Percentiles rank a stretch among this genome's conserved stretches.
phyloP scores from a whole-genome alignment of 2,329 filamentous ascomycete genomes.

The Cryoendolithus antarcticus region DNA sequence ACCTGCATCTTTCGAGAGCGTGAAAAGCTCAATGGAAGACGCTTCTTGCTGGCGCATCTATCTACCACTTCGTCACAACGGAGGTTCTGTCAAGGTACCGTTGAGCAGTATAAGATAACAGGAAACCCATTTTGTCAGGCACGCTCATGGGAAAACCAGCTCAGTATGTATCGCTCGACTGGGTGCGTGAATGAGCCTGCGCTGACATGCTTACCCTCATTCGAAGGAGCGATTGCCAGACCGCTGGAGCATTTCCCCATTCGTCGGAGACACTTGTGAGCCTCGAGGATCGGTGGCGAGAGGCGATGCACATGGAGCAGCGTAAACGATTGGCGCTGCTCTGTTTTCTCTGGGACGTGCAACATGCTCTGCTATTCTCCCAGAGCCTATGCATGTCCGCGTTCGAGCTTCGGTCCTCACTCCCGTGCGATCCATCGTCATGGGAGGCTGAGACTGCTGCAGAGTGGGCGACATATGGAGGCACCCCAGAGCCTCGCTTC shows the following conservation, averaged over 20 bases:
- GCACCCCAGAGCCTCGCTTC: constrained; percentile 28
- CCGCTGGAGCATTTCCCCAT: constrained; percentile 26
- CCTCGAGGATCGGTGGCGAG: constrained; percentile 37
- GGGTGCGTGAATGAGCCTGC: too few species aligned
- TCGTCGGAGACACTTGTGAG: constrained; percentile 25
- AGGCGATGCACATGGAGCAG: constrained; percentile 45
- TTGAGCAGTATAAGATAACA: too few species aligned
- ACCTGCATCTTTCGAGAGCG: too few species aligned
- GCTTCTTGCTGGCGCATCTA: too few species aligned
- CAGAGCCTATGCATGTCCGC: constrained; percentile 55
- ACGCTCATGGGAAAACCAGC: too few species aligned
- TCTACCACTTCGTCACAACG: too few species aligned
- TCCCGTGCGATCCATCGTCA: constrained; percentile 42
- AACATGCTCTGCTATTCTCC: constrained; percentile 53
- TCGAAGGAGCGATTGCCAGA: constrained; percentile 40
- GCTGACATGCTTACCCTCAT: constrained; percentile 25
- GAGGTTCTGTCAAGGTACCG: too few species aligned
- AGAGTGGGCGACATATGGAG: constrained; percentile 29
- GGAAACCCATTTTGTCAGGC: too few species aligned
- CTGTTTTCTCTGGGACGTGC: constrained; percentile 56
- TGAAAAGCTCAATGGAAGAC: too few species aligned
- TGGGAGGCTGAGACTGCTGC: constrained; percentile 47
- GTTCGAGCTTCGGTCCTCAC: constrained; percentile 45
- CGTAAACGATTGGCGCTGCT: constrained; percentile 47
- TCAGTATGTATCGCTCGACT: too few species aligned